Base-by-base conservation (phyloP, 2,329 filamentous ascomycete genomes). In the Massarina eburnea region DNA sequence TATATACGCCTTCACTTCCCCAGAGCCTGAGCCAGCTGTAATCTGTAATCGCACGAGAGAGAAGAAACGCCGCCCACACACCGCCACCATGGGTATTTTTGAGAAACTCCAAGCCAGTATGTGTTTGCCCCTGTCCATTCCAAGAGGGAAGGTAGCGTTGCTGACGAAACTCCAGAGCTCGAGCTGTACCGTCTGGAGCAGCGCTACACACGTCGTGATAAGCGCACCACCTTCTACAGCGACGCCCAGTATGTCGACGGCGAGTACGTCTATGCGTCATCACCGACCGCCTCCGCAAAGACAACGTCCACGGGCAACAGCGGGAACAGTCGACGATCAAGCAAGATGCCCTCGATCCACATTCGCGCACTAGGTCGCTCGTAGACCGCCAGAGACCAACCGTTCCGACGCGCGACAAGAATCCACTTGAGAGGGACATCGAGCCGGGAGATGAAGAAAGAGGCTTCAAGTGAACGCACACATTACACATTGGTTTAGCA, bases 121-220 rank as follows among this genome's bases (percentile, higher is more conserved):
- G 68, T 57, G 52, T n/a, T n/a, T n/a, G n/a, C n/a, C n/a, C n/a
- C n/a, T n/a, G n/a, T 43, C 10, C 21, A 17, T 34, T 45, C 36
- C 20, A 29, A 12, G 9, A 9, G 26, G 18, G n/a, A n/a, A n/a
- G 18, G 6, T 18, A 3, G 7, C 21, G 19, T 34, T 30, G 22
- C 54, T 54, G 51, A 54, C 43, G 27, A 21, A 38, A 12, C 10
- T 27, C 36, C 50, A 84, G 71, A 92, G 73, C 81, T 95, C 62
- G 91, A 97, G 78, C 83, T 97, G 65, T 94, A 95, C 79, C 89
- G 91, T 39, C 85, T 97, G 58, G 92, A 97, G 76, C 87, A 96
- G 76, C 87, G 90, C 62, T 97, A 97, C 78, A 95, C 91, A 41
- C 88, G 88, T 64, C 87, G 90, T 68, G 90, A 92, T 63, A 89